These are phyloP conservation scores for Ascochyta rabiei DNA, from an alignment of 2,329 filamentous ascomycete species.

Conservation along the genomic window DNA sequence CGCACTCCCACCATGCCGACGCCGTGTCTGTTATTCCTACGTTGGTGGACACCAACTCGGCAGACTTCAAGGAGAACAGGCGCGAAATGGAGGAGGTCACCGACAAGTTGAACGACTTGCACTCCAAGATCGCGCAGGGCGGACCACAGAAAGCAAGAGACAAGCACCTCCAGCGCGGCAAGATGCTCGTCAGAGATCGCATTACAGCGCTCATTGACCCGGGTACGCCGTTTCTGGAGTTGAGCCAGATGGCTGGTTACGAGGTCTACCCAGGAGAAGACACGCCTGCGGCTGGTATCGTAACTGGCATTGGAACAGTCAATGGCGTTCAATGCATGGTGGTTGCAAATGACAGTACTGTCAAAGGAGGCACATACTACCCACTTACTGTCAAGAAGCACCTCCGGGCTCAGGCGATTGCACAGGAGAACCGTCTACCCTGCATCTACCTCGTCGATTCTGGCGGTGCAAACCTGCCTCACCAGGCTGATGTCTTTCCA, in stretches of 20 bases:
- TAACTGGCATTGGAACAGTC: conserved; percentile 88
- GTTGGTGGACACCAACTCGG: conserved; percentile 75
- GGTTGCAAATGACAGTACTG: conserved; percentile 94
- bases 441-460: conserved; percentile 98
- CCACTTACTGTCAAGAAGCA: conserved; percentile 98
- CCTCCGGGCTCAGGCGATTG: conserved; percentile 86
- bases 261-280: conserved; percentile 86
- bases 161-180: conserved; percentile 85
- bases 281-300: conserved; percentile 86
- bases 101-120: conserved; percentile 70
- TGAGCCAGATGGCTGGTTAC: conserved; percentile 90
- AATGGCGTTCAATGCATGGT: conserved; percentile 92
- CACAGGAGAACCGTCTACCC: conserved; percentile 79
- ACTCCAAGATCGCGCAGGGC: conserved; percentile 73
- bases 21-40: conserved; percentile 82
- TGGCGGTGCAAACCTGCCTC: conserved; percentile 90
- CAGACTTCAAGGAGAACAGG: conserved; percentile 82
- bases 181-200: conserved; percentile 92
- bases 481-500: conserved; percentile 95
- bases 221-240: conserved; percentile 86
- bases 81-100: conserved; percentile 77
- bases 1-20: conserved; percentile 78
- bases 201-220: conserved; percentile 87
- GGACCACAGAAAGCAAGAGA: conserved; percentile 81
- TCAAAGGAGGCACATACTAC: conserved; percentile 97